These are phyloP conservation scores for Fusarium sp. DNA, from an alignment of 2,329 filamentous ascomycete genomes.

Conservation along the genomic window DNA sequence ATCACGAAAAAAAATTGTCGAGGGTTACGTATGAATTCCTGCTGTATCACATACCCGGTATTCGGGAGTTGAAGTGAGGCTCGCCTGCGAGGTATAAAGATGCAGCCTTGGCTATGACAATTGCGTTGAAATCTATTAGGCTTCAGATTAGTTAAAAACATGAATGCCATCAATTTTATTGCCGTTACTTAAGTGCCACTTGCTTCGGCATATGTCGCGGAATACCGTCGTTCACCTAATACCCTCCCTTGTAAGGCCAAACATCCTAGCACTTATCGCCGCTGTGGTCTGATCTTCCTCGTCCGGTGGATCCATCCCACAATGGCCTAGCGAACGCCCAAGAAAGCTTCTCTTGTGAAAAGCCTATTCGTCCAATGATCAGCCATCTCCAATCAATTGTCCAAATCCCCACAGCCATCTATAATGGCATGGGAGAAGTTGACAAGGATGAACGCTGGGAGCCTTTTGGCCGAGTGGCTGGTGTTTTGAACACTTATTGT, in stretches of 20 bases:
- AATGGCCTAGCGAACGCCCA: conserved; percentile 46
- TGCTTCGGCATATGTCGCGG: background rate
- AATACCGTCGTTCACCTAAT: background rate
- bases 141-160: too few relatives aligned
- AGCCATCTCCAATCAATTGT: conserved; percentile 63
- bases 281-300: conserved; percentile 48
- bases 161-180: too few relatives aligned
- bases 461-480: conserved; percentile 53
- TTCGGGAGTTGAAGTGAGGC: background rate
- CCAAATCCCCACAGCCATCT: conserved; percentile 62
- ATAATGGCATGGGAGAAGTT: conserved; percentile 63
- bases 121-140: too few relatives aligned
- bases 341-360: conserved; percentile 45
- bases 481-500: conserved; percentile 60
- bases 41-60: background rate
- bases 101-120: too few relatives aligned
- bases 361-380: conserved; percentile 49
- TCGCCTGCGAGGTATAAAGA: fast-evolving
- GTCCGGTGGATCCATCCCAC: conserved; percentile 41
- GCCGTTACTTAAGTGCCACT: too few relatives aligned
- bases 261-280: fast-evolving
- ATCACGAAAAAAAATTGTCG: background rate
- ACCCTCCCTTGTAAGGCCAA: background rate
- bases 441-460: conserved; percentile 64
- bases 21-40: background rate